A percentile compares a stretch with the other conserved stretches of the same genome.
These are phyloP conservation scores for Rhodotorula diobovata DNA, from an alignment of 768 basidiomycete species.

Conservation along the genomic window DNA sequence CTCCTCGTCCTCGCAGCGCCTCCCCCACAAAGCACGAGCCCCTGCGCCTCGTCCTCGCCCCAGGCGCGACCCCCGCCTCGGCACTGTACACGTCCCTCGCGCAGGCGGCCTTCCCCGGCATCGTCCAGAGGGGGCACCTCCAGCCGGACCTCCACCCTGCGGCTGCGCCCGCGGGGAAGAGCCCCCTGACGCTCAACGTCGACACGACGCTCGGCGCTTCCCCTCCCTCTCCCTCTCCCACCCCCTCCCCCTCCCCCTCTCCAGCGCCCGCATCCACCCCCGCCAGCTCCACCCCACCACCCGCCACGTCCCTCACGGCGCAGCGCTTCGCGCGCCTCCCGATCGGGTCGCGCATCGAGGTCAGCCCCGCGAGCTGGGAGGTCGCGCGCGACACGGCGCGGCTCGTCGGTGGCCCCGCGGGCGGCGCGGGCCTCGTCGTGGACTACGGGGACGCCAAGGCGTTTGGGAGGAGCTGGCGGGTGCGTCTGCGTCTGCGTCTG, in stretches of 20 bases:
- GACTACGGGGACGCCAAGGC: slow-evolving; percentile 79
- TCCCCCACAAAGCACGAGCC: slow-evolving; percentile 44
- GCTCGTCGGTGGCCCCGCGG: slow-evolving; percentile 51
- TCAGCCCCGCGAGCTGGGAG: slow-evolving; percentile 66
- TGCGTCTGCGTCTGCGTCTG: too few relatives aligned
- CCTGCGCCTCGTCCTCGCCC: slow-evolving; percentile 65
- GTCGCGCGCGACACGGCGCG: slow-evolving; percentile 66
- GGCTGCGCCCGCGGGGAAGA: background rate
- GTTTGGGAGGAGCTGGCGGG: slow-evolving; percentile 73
- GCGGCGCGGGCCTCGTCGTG: slow-evolving; percentile 63
- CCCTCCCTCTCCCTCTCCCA: slow-evolving; percentile 62
- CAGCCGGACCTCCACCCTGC: slow-evolving; percentile 2
- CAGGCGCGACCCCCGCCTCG: slow-evolving; percentile 56
- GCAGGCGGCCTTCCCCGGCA: slow-evolving; percentile 25
- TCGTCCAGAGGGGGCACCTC: background rate
- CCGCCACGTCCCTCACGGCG: slow-evolving; percentile 53
- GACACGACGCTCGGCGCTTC: slow-evolving; percentile 22
- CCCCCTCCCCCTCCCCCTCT: slow-evolving; percentile 36
- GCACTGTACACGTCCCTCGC: slow-evolving; percentile 48
- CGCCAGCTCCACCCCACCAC: too few relatives aligned
- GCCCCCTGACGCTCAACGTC: slow-evolving; percentile 5
- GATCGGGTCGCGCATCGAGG: slow-evolving; percentile 69
- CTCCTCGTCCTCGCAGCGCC: slow-evolving; percentile 20
- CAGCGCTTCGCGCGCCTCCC: slow-evolving; percentile 66
- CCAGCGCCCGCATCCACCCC: background rate